Evolutionary conservation across 768 basidiomycete genomes (phyloP).

Genomic region (Leccinum variicolor): DNA sequence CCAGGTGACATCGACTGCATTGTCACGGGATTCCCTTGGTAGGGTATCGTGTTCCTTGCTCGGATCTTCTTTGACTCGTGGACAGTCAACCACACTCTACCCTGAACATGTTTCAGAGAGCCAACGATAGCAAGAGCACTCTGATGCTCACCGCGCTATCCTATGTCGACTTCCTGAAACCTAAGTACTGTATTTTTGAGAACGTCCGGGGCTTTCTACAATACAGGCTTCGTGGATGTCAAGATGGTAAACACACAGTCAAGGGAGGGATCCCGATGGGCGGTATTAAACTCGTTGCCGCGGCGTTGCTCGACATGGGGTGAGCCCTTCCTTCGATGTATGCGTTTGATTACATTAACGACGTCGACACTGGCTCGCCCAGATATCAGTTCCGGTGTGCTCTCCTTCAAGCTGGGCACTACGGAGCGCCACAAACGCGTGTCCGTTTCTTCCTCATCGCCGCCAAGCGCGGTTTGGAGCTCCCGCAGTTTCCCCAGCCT

Average conservation of each 20-base stretch:
- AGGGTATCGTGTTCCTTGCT: neutral
- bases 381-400: slow-evolving; percentile 45
- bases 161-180: slow-evolving; percentile 40
- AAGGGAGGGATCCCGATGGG: slow-evolving; percentile 71
- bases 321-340: slow-evolving; percentile 26
- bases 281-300: slow-evolving; percentile 63
- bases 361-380: neutral
- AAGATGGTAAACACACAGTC: slow-evolving; percentile 40
- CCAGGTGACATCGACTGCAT: slow-evolving; percentile 60
- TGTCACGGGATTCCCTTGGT: slow-evolving; percentile 78
- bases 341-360: neutral
- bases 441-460: slow-evolving; percentile 51
- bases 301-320: slow-evolving; percentile 65
- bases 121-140: slow-evolving; percentile 65
- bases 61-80: slow-evolving; percentile 4
- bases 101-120: slow-evolving; percentile 68
- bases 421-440: slow-evolving; percentile 43
- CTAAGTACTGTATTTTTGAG: slow-evolving; percentile 46
- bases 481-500: slow-evolving; percentile 42
- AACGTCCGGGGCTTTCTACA: slow-evolving; percentile 46
- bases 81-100: slow-evolving; percentile 69
- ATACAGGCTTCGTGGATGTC: slow-evolving; percentile 37
- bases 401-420: slow-evolving; percentile 46
- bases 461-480: slow-evolving; percentile 31
- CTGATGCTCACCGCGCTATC: slow-evolving; percentile 58